phyloP scores from a whole-genome alignment of 306 rosid species.

The Trifolium fragiferum region DNA sequence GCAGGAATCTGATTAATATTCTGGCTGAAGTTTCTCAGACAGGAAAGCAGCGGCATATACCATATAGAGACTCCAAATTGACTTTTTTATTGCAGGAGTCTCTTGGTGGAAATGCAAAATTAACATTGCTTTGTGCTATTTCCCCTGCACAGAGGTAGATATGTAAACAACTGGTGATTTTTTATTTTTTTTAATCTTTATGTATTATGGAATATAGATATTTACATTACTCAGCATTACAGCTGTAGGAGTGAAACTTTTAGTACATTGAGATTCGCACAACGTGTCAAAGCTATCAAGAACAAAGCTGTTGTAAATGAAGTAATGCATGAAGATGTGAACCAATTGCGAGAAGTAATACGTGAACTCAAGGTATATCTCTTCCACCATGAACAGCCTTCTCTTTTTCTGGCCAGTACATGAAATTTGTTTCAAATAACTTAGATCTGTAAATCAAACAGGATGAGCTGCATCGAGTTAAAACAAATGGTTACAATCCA shows the following conservation, averaged over 20 bases:
- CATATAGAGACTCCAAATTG: constrained; percentile 88
- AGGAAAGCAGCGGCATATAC: constrained; percentile 93
- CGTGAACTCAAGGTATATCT: constrained; percentile 77
- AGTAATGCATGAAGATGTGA: constrained; percentile 78
- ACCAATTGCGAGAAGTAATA: constrained; percentile 85
- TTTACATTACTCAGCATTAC: constrained; percentile 47
- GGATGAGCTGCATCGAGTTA: constrained; percentile 80
- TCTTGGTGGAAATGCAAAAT: constrained; percentile 95
- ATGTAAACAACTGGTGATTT: constrained; percentile 28
- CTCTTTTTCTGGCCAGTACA: constrained; percentile 27
- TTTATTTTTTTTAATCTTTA: neutral
- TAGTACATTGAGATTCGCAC: constrained; percentile 94
- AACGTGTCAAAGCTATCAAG: constrained; percentile 84
- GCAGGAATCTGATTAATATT: constrained; percentile 94
- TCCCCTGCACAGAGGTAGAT: constrained; percentile 84
- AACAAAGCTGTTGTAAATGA: constrained; percentile 92
- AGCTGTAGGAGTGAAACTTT: constrained; percentile 88
- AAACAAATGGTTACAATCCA: constrained; percentile 60
- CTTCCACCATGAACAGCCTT: constrained; percentile 33
- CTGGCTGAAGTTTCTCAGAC: constrained; percentile 97
- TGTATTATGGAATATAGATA: constrained; percentile 27
- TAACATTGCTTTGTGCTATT: constrained; percentile 91
- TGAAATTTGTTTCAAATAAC: constrained; percentile 37
- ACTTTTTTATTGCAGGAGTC: constrained; percentile 93
- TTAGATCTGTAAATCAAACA: constrained; percentile 44